Base-by-base conservation (phyloP, 2,329 filamentous ascomycete species). In the Sclerotinia sclerotiorum region DNA sequence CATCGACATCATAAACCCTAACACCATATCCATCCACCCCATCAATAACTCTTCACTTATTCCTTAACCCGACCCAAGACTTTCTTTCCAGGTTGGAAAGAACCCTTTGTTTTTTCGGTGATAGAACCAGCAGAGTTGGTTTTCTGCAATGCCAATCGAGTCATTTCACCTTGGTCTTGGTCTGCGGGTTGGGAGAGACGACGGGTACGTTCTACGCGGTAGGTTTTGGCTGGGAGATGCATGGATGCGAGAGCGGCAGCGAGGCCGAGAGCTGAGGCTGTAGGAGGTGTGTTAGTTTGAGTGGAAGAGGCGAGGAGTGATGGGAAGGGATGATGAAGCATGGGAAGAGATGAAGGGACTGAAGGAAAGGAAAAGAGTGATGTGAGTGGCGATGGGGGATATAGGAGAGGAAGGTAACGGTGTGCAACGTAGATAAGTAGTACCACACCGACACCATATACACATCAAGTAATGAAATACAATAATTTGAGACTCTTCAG, bases 211-310 rank as follows among this genome's bases (percentile, higher is more conserved):
- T 67, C 65, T 17, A 67, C 65, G 32, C 65, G 65, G 24, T 67
- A 67, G 24, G 15, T 49, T 52, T 67, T 67, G n/a, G 65, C 44
- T 3, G 65, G 65, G 17, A 67, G 65, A 17, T 61, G 65, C 65
- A 67, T 67, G 17, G 65, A 67, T 61, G 65, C 46, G 44, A 67
- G 44, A 19, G 54, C 65, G 4, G 65, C 65, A 11, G 65, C 65
- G 6, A 67, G 65, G n/a, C 65, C 65, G 11, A 67, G 65, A 3
- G 55, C 65, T 39, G 65, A 67, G 29, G 65, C 65, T 67, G 21
- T 32, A 5, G 29, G 8, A 3, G 42, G n/a, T 21, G 29, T 24
- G 44, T 61, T 52, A 60, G 44, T 27, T 29, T 27, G n/a, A 3
- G 7, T n/a, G 21, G 10, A 6, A 19, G 32, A 46, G 8, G 49